Base-by-base conservation (phyloP, 345 rosid species). In the Salix purpurea region DNA sequence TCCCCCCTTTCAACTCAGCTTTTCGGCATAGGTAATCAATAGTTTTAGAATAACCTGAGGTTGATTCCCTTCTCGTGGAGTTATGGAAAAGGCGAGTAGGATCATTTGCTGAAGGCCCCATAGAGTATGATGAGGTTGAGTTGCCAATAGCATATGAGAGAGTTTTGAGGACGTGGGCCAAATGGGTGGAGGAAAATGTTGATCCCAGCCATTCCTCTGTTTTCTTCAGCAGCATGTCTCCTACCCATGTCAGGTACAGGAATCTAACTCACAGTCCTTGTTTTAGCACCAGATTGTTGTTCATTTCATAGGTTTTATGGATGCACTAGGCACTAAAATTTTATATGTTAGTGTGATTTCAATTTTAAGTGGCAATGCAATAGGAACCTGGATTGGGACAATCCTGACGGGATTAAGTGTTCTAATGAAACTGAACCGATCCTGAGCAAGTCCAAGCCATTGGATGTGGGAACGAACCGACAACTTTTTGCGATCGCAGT, bases 121-220 rank as follows among this genome's bases (percentile, higher is more conserved):
- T 15, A 5, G 76, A 71, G 66, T 80, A 70, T 56, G 79, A 80
- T 56, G 83, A 80, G 28, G 48, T 80, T 19, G 64, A 56, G 39
- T n/a, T 54, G 76, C 65, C 74, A 64, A 58, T 80, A 70, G 83
- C 79, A 16, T 80, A 80, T 56, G 83, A 80, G 36, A 80, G 76
- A 67, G 72, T 28, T n/a, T 32, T 75, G 76, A 75, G 69, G 73
- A 80, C 83, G 42, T 75, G 76, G 83, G 83, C 83, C n/a, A 65
- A 65, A 13, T 80, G 79, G 79, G 79, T 80, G 8, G 72, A 75
- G 26, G 48, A 56, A 26, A 80, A 76, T 71, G 76, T 80, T 66
- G 71, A 80, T 75, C 73, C 83, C n/a, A 71, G 42, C 1, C 68
- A 37, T 23, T 75, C 83, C 37, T 76, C 76, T 42, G 76, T 80